phyloP scores from a whole-genome alignment of 2,329 filamentous ascomycete genomes.

The Fusarium miscanthi region DNA sequence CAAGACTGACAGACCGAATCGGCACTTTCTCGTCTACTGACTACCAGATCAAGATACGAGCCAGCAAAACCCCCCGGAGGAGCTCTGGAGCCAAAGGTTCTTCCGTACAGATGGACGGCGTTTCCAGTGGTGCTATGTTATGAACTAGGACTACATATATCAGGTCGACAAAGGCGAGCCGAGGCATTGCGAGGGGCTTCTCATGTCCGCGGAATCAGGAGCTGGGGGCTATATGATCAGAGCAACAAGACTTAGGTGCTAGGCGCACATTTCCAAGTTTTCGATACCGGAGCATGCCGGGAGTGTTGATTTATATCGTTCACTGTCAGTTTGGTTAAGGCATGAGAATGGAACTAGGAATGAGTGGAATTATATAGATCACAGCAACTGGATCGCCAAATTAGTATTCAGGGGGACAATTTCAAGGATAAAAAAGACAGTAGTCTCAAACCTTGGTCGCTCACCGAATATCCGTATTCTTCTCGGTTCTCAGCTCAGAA shows the following conservation, averaged over 20 bases:
- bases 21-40: background rate
- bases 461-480: background rate
- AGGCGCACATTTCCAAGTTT: background rate
- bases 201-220: background rate
- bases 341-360: background rate
- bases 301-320: background rate
- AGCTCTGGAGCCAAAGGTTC: background rate
- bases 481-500: background rate
- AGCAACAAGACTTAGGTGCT: background rate
- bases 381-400: background rate
- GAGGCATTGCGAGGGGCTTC: background rate
- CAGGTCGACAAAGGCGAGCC: no score
- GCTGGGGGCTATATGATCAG: background rate
- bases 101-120: background rate
- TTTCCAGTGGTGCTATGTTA: background rate
- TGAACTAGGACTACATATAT: no score
- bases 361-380: background rate
- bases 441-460: background rate
- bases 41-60: background rate
- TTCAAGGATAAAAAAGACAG: background rate
- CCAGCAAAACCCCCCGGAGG: background rate
- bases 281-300: background rate
- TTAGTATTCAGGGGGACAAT: background rate
- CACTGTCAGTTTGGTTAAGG: no score
- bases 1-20: no score